Conservation (phyloP, 257 asterid species). For the Przewalskia tangutica region DNA sequence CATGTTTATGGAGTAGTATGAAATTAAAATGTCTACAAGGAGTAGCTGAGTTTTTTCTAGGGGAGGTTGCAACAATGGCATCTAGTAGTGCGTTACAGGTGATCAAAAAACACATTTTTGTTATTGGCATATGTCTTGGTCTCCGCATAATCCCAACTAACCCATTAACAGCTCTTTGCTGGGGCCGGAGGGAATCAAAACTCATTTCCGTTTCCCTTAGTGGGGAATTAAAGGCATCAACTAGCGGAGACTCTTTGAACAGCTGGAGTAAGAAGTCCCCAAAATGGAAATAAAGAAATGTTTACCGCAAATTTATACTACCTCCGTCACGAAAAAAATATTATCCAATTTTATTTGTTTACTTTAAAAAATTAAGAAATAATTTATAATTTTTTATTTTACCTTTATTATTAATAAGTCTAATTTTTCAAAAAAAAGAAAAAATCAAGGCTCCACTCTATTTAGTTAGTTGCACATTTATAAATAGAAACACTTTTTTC, state of each 20-base stretch:
- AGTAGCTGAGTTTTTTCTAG: not conserved
- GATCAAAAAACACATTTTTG: not conserved
- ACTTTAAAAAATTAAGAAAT: no score
- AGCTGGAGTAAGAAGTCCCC: no score
- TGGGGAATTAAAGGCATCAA: not conserved
- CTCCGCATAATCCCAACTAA: not conserved
- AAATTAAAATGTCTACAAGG: not conserved
- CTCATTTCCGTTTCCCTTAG: not conserved
- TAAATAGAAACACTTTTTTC: no score
- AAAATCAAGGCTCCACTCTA: no score
- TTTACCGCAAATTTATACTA: not conserved
- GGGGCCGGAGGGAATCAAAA: constrained; percentile 6
- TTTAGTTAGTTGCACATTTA: no score
- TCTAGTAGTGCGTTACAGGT: not conserved
- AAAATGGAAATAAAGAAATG: not conserved
- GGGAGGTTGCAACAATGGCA: not conserved
- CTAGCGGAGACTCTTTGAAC: no score
- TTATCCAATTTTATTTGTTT: no score
- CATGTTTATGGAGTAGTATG: not conserved
- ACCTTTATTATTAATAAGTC: no score
- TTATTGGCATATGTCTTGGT: not conserved
- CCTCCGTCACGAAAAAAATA: not conserved
- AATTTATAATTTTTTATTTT: no score
- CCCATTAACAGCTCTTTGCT: not conserved
- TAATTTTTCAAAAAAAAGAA: no score